Evolutionary conservation across 2,329 filamentous ascomycete genomes (phyloP).

Genomic region (Botrytis porri): DNA sequence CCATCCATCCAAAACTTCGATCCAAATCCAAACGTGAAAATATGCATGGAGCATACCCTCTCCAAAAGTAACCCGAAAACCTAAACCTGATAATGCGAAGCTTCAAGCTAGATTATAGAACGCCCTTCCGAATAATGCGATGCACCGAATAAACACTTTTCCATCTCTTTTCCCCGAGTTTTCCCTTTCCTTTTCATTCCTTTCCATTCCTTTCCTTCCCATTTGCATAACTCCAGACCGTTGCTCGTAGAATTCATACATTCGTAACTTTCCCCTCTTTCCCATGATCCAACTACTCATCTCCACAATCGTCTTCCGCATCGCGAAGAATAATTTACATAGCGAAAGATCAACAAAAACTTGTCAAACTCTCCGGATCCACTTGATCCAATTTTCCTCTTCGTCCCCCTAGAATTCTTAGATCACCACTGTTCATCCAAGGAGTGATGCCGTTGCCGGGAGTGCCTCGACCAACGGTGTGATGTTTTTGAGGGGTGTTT

Average conservation of each 20-base stretch:
- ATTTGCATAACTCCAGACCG: neutral
- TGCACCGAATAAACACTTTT: neutral
- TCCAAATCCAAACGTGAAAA: neutral
- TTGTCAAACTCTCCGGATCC: slow-evolving; percentile 13
- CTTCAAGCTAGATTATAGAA: neutral
- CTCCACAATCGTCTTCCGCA: neutral
- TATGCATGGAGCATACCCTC: neutral
- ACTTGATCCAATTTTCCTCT: slow-evolving; percentile 7
- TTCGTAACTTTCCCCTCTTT: neutral
- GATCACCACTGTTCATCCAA: slow-evolving; percentile 12
- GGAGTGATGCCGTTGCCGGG: neutral
- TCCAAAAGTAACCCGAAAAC: neutral
- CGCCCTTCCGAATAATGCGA: neutral
- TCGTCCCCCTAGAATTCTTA: neutral
- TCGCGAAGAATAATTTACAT: neutral
- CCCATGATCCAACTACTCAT: neutral
- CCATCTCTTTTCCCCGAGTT: neutral
- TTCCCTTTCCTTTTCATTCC: too few species aligned
- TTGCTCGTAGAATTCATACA: neutral
- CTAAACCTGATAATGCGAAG: neutral
- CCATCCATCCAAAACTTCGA: neutral
- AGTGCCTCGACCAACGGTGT: neutral
- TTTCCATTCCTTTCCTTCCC: neutral
- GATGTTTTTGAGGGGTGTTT: neutral
- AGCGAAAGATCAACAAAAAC: neutral